phyloP scores from a whole-genome alignment of 1,284 basidiomycete species.

The Coniferiporia sulphurascens region DNA sequence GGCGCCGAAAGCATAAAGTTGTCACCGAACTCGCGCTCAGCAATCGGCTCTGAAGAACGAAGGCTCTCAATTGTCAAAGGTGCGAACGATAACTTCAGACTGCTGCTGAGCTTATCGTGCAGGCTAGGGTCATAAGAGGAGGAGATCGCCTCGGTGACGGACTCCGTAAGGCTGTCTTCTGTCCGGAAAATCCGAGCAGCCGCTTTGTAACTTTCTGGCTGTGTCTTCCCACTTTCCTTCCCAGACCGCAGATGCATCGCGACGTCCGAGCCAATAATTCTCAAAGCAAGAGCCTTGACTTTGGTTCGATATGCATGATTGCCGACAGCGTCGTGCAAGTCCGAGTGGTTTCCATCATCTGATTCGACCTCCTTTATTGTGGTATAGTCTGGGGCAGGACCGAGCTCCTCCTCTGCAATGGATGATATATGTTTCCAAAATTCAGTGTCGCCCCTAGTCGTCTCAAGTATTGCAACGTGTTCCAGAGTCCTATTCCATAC shows the following conservation, averaged over 20 bases:
- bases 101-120: conserved; percentile 51
- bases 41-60: conserved; percentile 54
- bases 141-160: conserved; percentile 60
- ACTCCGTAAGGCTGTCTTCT: conserved; percentile 55
- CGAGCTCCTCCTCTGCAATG: conserved; percentile 60
- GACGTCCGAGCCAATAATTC: conserved; percentile 69
- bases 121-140: conserved; percentile 67
- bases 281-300: conserved; percentile 71
- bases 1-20: conserved; percentile 66
- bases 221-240: conserved; percentile 30
- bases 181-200: conserved; percentile 53
- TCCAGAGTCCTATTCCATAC: conserved; percentile 84
- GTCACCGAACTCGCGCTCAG: conserved; percentile 77
- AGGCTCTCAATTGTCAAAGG: conserved; percentile 59
- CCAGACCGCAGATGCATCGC: conserved; percentile 47
- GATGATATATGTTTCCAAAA: conserved; percentile 65
- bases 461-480: conserved; percentile 57
- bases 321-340: conserved; percentile 56
- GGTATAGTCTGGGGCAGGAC: conserved; percentile 60
- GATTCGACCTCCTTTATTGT: conserved; percentile 40
- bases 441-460: conserved; percentile 46
- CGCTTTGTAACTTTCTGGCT: conserved; percentile 52
- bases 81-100: conserved; percentile 45
- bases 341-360: conserved; percentile 53
- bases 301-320: conserved; percentile 66